Conservation (phyloP, 108 stramenopile species). For the Conticribra weissflogii region DNA sequence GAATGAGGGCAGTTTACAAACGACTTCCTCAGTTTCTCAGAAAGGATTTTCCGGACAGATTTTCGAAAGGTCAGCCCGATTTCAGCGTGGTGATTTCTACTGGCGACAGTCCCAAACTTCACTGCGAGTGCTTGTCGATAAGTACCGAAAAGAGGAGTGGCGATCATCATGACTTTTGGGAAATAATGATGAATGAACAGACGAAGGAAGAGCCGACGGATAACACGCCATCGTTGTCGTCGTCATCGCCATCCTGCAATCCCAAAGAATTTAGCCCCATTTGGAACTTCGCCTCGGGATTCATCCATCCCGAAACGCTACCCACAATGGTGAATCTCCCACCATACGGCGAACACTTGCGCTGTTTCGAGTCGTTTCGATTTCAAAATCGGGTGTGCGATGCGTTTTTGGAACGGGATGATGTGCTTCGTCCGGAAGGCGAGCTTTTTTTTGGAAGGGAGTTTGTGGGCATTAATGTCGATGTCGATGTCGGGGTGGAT, state of each 20-base stretch:
- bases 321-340: background rate
- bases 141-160: background rate
- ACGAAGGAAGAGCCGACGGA: too few relatives aligned
- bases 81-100: slow-evolving; percentile 8
- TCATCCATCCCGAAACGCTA: background rate
- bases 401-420: background rate
- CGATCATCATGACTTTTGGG: too few relatives aligned
- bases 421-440: too few relatives aligned
- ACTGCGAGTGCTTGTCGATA: slow-evolving; percentile 9
- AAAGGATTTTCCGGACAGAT: slow-evolving; percentile 2
- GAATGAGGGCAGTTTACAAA: too few relatives aligned
- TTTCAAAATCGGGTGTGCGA: background rate
- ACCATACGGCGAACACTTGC: background rate
- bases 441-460: too few relatives aligned
- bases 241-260: too few relatives aligned
- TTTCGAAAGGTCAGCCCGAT: background rate
- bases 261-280: background rate
- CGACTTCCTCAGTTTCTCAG: background rate
- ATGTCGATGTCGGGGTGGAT: too few relatives aligned
- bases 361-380: background rate
- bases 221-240: too few relatives aligned
- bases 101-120: slow-evolving; percentile 7
- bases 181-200: too few relatives aligned
- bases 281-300: background rate
- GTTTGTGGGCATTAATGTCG: too few relatives aligned